These are phyloP conservation scores for Westerdykella sp. DNA, from an alignment of 2,329 filamentous ascomycete species.

Conservation along the genomic window DNA sequence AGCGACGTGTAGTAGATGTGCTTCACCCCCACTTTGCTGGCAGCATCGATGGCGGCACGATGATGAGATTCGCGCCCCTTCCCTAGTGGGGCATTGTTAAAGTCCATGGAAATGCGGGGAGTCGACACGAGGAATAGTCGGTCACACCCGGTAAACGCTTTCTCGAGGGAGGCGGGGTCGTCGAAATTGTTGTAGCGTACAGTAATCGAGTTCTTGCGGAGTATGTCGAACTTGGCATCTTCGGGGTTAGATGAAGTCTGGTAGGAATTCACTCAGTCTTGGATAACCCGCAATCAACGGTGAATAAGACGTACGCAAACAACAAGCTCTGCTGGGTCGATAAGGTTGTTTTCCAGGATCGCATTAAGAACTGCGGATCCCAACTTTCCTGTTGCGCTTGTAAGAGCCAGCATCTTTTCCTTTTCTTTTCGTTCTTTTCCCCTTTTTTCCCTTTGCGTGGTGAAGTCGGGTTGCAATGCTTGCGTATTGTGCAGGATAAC, in stretches of 20 bases:
- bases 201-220: slow-evolving; percentile 27
- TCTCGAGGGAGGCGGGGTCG: slow-evolving; percentile 26
- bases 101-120: slow-evolving; percentile 41
- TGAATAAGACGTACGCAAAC: slow-evolving; percentile 23
- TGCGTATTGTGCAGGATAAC: no score
- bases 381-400: slow-evolving; percentile 43
- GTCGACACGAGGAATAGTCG: slow-evolving; percentile 44
- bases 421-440: no score
- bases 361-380: slow-evolving; percentile 40
- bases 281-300: slow-evolving; percentile 1
- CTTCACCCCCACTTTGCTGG: slow-evolving; percentile 36
- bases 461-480: no score
- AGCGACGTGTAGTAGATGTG: slow-evolving; percentile 45
- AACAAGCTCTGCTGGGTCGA: slow-evolving; percentile 35
- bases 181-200: slow-evolving; percentile 39
- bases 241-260: slow-evolving; percentile 18
- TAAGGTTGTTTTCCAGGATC: slow-evolving; percentile 38
- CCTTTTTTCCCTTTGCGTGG: no score
- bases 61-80: slow-evolving; percentile 42
- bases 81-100: slow-evolving; percentile 37
- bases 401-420: slow-evolving; percentile 33
- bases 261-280: neutral
- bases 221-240: slow-evolving; percentile 18
- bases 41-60: slow-evolving; percentile 40
- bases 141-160: slow-evolving; percentile 35